Conservation (phyloP, 2,329 filamentous ascomycete genomes). For the Sporothrix euskadiensis region DNA sequence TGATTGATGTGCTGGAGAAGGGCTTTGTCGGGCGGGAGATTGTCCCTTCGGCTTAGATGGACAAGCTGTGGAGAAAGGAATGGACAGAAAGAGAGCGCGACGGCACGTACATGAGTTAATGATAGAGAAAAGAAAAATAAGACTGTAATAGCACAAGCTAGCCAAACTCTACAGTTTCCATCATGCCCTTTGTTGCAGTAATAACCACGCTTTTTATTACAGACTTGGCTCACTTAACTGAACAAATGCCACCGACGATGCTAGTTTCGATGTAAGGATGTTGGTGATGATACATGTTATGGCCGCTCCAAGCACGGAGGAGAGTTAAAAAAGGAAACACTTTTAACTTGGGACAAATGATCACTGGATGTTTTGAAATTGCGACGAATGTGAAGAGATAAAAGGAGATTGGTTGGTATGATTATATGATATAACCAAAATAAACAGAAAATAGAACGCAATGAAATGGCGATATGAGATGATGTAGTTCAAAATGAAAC, state of each 20-base stretch:
- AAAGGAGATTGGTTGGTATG: slow-evolving; percentile 10
- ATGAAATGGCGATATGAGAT: not conserved
- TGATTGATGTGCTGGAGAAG: slow-evolving; percentile 71
- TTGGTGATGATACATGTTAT: too few relatives aligned
- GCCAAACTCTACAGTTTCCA: not conserved
- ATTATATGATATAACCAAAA: slow-evolving; percentile 4
- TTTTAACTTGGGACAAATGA: not conserved
- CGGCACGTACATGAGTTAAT: not conserved
- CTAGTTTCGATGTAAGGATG: too few relatives aligned
- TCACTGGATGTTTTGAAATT: not conserved
- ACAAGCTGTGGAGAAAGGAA: not conserved
- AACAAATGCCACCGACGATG: too few relatives aligned
- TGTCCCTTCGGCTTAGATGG: not conserved
- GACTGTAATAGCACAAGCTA: not conserved
- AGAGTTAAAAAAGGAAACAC: not conserved
- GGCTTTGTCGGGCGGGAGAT: slow-evolving; percentile 57
- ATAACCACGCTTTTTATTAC: not conserved
- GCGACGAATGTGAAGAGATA: not conserved
- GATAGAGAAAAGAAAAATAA: not conserved
- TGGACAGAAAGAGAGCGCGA: not conserved
- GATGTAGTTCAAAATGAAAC: not conserved
- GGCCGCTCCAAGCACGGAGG: not conserved
- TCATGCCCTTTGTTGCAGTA: not conserved
- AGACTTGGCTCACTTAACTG: too few relatives aligned
- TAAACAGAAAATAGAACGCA: too few relatives aligned